Conservation (phyloP, 306 rosid species). For the Cicer judaicum region DNA sequence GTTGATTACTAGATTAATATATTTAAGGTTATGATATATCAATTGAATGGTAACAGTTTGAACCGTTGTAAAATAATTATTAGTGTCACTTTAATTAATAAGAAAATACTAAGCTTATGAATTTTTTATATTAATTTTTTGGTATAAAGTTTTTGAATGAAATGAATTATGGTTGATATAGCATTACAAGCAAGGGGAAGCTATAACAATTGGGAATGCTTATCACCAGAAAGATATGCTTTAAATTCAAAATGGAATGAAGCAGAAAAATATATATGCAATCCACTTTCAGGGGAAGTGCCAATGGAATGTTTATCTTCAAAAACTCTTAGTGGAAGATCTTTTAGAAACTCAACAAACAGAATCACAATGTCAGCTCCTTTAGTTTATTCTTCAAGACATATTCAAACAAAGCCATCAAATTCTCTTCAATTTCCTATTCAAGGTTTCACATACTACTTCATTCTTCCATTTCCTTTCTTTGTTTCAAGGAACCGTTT, state of each 20-base stretch:
- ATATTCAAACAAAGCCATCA: slow-evolving; percentile 59
- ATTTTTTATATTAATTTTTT: not conserved
- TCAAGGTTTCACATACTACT: slow-evolving; percentile 59
- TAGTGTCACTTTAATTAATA: too few species aligned
- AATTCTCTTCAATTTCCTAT: slow-evolving; percentile 54
- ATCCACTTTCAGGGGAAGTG: slow-evolving; percentile 90
- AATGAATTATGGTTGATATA: slow-evolving; percentile 44
- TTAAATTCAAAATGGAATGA: slow-evolving; percentile 97
- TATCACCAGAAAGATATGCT: slow-evolving; percentile 86
- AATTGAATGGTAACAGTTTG: too few species aligned
- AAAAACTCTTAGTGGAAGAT: slow-evolving; percentile 90
- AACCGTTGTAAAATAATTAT: too few species aligned
- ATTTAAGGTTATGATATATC: too few species aligned
- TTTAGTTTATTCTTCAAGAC: slow-evolving; percentile 65
- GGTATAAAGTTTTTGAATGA: slow-evolving; percentile 7
- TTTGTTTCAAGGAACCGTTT: too few species aligned
- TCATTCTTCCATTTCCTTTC: not conserved
- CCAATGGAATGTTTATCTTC: slow-evolving; percentile 97
- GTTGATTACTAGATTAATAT: not conserved
- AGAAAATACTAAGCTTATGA: not conserved
- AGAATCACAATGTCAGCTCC: slow-evolving; percentile 86
- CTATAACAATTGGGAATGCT: slow-evolving; percentile 73
- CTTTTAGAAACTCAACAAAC: slow-evolving; percentile 66
- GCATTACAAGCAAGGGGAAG: slow-evolving; percentile 84
- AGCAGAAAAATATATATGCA: slow-evolving; percentile 94